Base-by-base conservation (phyloP, 2,329 filamentous ascomycete species). In the Phyllosticta paracitricarpa region DNA sequence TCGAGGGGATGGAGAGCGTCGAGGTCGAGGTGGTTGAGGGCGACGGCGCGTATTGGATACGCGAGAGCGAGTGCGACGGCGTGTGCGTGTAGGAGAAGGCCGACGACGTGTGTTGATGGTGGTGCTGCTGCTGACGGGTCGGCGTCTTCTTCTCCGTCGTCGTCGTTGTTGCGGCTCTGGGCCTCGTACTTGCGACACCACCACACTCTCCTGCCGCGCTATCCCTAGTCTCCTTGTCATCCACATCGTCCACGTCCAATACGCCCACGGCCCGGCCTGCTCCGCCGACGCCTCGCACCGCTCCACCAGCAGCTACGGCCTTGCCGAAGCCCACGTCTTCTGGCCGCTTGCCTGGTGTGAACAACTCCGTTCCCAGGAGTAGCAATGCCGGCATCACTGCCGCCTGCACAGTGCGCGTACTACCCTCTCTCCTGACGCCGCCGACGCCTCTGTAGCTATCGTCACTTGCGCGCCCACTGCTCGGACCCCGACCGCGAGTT, bases 301-400 rank as follows among this genome's bases (percentile, higher is more conserved):
- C 33, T 14, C 33, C 33, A 40, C 33, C 33, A 12, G 33, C 33
- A 8, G 33, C 33, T 4, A 40, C 33, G 4, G 33, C 33, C 10
- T 17, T 12, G 33, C 33, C 33, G 14, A 40, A 40, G 33, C 33
- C 40, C 7, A 40, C 33, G 33, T 40, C 33, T 17, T 40, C 33
- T 17, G 33, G 33, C 33, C 33, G 33, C 33, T 40, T 40, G 33
- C 58, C 62, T 4, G 72, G 72, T 57, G 71, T 73, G 51, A 73
- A 73, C 55, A 73, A 57, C 64, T 73, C 72, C 1, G 72, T 70
- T 30, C 68, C 68, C 64, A 73, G 51, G 40, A 73, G 66, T 61
- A 73, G 57, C 22, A 73, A 69, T 3, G 72, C 68, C 1, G 72
- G 72, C 14, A 72, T 68, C 51, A 73, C 68, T 7, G 71, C 72